Percentiles rank a stretch among this genome's conserved stretches.
These are phyloP conservation scores for Mimosa bimucronata DNA, from an alignment of 306 rosid genomes.

Conservation along the genomic window DNA sequence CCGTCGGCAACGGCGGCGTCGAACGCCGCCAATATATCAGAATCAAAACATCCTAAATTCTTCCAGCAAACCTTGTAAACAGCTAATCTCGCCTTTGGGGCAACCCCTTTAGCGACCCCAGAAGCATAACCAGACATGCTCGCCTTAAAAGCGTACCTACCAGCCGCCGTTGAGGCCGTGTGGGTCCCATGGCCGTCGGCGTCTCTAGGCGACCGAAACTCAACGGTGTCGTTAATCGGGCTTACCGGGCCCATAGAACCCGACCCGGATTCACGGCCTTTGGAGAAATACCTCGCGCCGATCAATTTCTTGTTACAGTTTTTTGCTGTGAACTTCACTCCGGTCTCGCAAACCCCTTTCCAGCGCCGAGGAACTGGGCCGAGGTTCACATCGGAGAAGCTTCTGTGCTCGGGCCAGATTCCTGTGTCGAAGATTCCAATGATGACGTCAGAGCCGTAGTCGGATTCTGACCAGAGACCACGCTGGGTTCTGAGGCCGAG, in stretches of 20 bases:
- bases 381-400: conserved; percentile 76
- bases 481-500: conserved; percentile 88
- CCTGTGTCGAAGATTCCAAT: conserved; percentile 88
- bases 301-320: conserved; percentile 75
- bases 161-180: conserved; percentile 90
- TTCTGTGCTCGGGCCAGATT: conserved; percentile 76
- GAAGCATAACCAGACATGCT: conserved; percentile 85
- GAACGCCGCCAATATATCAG: conserved; percentile 81
- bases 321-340: conserved; percentile 52
- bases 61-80: conserved; percentile 93
- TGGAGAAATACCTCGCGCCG: conserved; percentile 80
- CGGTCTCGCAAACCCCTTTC: conserved; percentile 80
- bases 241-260: conserved; percentile 52
- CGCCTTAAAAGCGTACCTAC: conserved; percentile 70
- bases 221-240: conserved; percentile 68
- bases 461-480: conserved; percentile 92
- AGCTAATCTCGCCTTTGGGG: conserved; percentile 86
- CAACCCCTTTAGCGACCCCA: conserved; percentile 85
- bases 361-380: conserved; percentile 78
- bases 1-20: conserved; percentile 81
- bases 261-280: conserved; percentile 74
- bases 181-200: conserved; percentile 97
- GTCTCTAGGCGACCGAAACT: conserved; percentile 84
- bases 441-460: conserved; percentile 88
- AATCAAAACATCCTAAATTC: conserved; percentile 80